Evolutionary conservation across 2,329 filamentous ascomycete genomes (phyloP), one percentile per base, ranked within the genome.

Genomic region (Aspergillus caelatus): DNA sequence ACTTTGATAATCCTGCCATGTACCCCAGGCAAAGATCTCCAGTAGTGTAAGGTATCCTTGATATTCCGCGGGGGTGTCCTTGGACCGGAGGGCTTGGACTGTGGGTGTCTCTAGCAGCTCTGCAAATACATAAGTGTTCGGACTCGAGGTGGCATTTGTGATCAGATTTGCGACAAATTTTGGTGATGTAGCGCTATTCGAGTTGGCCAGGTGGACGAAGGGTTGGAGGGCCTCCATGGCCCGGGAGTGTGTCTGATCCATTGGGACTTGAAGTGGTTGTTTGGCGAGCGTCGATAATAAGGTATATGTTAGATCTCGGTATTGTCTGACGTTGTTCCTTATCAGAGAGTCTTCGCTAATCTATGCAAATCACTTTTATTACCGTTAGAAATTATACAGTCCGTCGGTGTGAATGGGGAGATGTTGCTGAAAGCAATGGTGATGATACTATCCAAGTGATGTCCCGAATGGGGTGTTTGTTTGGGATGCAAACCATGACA

Each of bases 21-120:
- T 97, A 65, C 94, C 95, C 84, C 95, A 93, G 63, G 93, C 92
- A 80, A 99, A 99, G 72, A 96, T 89, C 78, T 94, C 86, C 52
- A 99, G 89, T 16, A 96, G 85, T 1, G 83, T 86, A 57, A 95
- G 84, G 78, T 92, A 81, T 46, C 78, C 71, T 8, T 84, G 80
- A 71, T 90, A 87, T 56, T 96, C 90, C 41, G 84, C 75, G n/a
- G 87, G 76, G 45, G 83, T 77, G 12, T 81, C 76, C 45, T 75
- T 83, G 45, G 79, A 80, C 30, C 83, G 78, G 52, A 98, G 88
- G 14, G 87, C 85, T 78, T 95, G 91, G 69, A 98, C 89, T 71
- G 92, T 88, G 0, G 91, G 88, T 1, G 89, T 88, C 71, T 91
- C 86, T 43, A 99, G 88, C n/a, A 99, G 89, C 81, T 98, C 94